Base-by-base conservation (phyloP, 2,329 filamentous ascomycete species). In the Colletotrichum acutatum region DNA sequence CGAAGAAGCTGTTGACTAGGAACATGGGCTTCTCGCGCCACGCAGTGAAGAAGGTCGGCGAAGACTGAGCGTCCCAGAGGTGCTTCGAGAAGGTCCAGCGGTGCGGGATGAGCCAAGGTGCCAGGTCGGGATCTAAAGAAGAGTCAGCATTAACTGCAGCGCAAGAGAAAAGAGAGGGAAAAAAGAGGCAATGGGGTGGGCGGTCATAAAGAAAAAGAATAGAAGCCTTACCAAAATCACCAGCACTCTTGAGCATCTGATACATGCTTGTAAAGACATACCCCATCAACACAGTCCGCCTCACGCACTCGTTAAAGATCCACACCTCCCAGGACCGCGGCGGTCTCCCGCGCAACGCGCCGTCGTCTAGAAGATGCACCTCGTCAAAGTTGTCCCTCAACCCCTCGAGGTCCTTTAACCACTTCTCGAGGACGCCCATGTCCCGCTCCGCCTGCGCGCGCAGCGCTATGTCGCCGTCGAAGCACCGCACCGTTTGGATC, bases 321-420 rank as follows among this genome's bases (percentile, higher is more conserved):
- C 85, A 87, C 77, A 78, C 83, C 79, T 86, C 84, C 85, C 85
- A 87, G 30, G 77, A 83, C 64, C 81, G 77, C 0, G 85, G 84
- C 26, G 82, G 80, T 30, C 76, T 77, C 3, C 82, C 80, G 37
- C 80, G 78, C 42, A 79, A 69, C 59, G 70, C 74, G 4, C 72
- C 63, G 24, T 74, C 66, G 2, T 78, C 75, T 57, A 80, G 66
- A 11, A 56, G 74, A 72, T 64, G 76, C 58, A 77, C 72, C 22
- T 76, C 77, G 57, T 83, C 80, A 46, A 86, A 74, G 65, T 85
- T 81, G 14, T 80, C 77, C 59, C 77, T 79, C 24, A 83, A 30
- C 28, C 75, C 75, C 12, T 75, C 75, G 14, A 87, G 78, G 1
- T 83, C 82, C 32, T 74, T 75, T 19, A 81, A 71, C 85, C 85